phyloP scores from a whole-genome alignment of 2,329 filamentous ascomycete genomes.

The Alternaria gansuensis region DNA sequence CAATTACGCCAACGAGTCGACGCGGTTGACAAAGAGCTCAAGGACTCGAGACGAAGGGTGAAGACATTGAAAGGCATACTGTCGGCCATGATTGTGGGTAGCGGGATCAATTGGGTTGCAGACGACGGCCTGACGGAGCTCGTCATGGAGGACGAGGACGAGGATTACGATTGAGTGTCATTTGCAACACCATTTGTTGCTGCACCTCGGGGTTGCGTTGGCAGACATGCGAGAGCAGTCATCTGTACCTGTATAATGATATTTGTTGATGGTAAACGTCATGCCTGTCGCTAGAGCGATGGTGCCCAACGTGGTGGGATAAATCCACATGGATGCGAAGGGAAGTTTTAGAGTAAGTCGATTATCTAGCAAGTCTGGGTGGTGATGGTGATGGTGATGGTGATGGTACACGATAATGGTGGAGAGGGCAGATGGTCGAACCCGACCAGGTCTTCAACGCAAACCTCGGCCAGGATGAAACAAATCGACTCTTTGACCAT shows the following conservation, averaged over 20 bases:
- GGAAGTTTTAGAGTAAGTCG: neutral
- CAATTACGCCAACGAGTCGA: slow-evolving; percentile 65
- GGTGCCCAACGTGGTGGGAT: slow-evolving; percentile 6
- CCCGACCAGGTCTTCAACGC: neutral
- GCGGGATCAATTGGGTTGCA: slow-evolving; percentile 81
- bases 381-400: neutral
- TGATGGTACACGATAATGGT: neutral
- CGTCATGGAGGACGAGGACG: slow-evolving; percentile 72
- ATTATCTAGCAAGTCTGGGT: neutral
- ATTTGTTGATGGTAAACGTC: slow-evolving; percentile 26
- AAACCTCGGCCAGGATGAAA: neutral
- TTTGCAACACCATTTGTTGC: neutral
- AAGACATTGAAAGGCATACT: slow-evolving; percentile 79
- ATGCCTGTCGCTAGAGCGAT: slow-evolving; percentile 24
- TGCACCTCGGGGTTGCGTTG: neutral
- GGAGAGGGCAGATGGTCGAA: slow-evolving; percentile 4
- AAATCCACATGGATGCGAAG: neutral
- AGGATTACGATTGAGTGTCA: slow-evolving; percentile 41
- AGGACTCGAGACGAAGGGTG: slow-evolving; percentile 71
- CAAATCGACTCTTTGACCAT: neutral
- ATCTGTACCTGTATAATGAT: neutral
- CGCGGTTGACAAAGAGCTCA: slow-evolving; percentile 67
- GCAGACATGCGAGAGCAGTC: neutral
- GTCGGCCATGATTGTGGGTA: slow-evolving; percentile 81
- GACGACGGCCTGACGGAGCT: slow-evolving; percentile 73